Evolutionary conservation across 1,284 basidiomycete genomes (phyloP), one percentile per base, ranked within the genome.

Genomic region (Fistulinella staudtii): DNA sequence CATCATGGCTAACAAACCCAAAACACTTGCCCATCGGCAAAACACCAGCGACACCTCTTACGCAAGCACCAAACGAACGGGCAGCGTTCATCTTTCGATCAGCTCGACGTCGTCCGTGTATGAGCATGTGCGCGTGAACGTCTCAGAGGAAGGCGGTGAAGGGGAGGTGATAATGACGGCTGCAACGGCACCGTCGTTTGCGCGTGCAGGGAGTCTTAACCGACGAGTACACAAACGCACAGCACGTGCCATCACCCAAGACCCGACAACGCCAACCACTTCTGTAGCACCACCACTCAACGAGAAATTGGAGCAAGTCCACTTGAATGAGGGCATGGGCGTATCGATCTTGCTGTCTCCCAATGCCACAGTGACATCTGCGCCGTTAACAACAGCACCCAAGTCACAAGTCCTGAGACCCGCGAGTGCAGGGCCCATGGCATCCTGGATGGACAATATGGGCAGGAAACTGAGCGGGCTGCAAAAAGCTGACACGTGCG

Each of bases 381-480:
- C n/a, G n/a, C n/a, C n/a, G n/a, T n/a, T n/a, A n/a, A n/a, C n/a
- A n/a, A n/a, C n/a, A n/a, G n/a, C 37, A 1, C n/a, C 23, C 13
- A 51, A 18, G 14, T 34, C 28, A 2, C 18, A 33, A 3, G 36
- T n/a, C n/a, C n/a, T n/a, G 1, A 22, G 27, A 15, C 59, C 65
- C 3, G 50, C 61, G 3, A 43, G 13, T 11, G 21, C 43, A 1
- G 45, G 45, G 21, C 36, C 52, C 1, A 31, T 43, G 48, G 57
- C 57, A 34, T 67, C 72, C 24, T 77, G 75, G 77, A 68, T 77
- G 55, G 76, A 69, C 37, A 77, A 55, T 47, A 65, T 80, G 49
- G 78, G 82, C 17, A 80, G 76, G 65, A 79, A 76, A 55, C 75
- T 79, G 65, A 79, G 73, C 40, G 78, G 79, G 50, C 55, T 85